A percentile compares a stretch with the other conserved stretches of the same genome.
Evolutionary conservation across 140 eudicot genomes (phyloP).

Genomic region (Senecio squalidus): DNA sequence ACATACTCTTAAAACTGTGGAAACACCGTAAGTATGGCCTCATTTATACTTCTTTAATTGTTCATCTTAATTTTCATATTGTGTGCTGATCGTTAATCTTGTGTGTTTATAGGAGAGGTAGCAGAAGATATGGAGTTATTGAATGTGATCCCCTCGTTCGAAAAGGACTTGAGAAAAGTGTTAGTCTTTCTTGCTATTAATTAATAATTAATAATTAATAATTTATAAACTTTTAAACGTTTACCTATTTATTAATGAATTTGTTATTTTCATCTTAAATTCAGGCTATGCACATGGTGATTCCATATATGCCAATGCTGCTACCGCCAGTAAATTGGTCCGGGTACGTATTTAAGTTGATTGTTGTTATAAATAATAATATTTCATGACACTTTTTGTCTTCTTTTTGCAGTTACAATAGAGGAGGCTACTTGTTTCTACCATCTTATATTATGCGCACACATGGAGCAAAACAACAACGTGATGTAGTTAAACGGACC

Average conservation of each 20-base stretch:
- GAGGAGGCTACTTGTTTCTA: conserved; percentile 79
- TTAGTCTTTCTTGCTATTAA: too few relatives aligned
- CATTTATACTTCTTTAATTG: not conserved
- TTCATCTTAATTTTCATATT: not conserved
- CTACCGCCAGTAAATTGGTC: conserved; percentile 89
- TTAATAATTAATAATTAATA: too few relatives aligned
- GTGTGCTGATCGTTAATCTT: conserved; percentile 1
- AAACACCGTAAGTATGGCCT: conserved; percentile 59
- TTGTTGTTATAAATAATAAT: not conserved
- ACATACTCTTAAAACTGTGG: conserved; percentile 68
- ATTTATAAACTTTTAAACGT: conserved; percentile 2
- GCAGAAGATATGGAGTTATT: conserved; percentile 85
- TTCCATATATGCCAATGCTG: conserved; percentile 98
- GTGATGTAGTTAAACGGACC: conserved; percentile 65
- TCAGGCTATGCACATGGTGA: conserved; percentile 99
- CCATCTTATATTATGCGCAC: conserved; percentile 95
- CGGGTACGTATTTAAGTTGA: conserved; percentile 42
- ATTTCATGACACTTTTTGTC: not conserved
- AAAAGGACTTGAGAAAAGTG: conserved; percentile 83
- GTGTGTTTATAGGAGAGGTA: conserved; percentile 44
- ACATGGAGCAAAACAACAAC: conserved; percentile 94
- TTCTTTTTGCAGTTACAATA: conserved; percentile 50
- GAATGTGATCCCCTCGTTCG: conserved; percentile 93
- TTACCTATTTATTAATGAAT: not conserved
- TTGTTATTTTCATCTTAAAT: conserved; percentile 15